Conservation (phyloP, 2,329 filamentous ascomycete genomes). For the Uncinocarpus reesii region DNA sequence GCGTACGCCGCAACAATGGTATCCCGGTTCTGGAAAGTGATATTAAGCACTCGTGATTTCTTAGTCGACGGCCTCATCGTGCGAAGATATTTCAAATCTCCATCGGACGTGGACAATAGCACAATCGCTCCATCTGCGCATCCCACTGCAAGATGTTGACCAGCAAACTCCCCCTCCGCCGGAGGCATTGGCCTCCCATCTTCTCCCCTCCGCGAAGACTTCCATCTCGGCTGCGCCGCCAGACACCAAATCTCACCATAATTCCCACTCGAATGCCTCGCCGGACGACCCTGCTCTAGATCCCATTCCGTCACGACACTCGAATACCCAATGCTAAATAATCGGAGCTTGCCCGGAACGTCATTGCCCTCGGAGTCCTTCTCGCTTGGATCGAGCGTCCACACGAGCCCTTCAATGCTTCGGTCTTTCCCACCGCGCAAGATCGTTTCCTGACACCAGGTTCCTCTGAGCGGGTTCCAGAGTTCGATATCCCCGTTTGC, state of each 20-base stretch:
- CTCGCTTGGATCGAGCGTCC: constrained; percentile 78
- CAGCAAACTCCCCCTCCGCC: constrained; percentile 32
- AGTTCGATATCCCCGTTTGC: constrained; percentile 96
- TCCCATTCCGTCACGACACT: constrained; percentile 93
- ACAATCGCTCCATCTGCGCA: constrained; percentile 87
- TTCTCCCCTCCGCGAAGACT: constrained; percentile 29
- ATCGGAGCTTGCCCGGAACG: constrained; percentile 61
- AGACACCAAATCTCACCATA: constrained; percentile 97
- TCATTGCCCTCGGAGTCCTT: constrained; percentile 46
- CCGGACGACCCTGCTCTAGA: constrained; percentile 63
- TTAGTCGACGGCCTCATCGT: constrained; percentile 69
- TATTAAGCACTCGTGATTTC: constrained; percentile 79
- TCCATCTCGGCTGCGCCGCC: constrained; percentile 63
- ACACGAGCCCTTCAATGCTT: constrained; percentile 81
- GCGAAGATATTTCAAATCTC: constrained; percentile 68
- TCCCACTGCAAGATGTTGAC: constrained; percentile 66
- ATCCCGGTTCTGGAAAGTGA: constrained; percentile 77
- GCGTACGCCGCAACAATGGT: constrained; percentile 82
- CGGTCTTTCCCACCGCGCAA: constrained; percentile 74
- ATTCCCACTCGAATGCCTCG: constrained; percentile 77
- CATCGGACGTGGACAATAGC: constrained; percentile 74
- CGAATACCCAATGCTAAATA: constrained; percentile 95
- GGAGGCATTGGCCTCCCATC: constrained; percentile 28
- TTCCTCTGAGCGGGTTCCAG: constrained; percentile 76
- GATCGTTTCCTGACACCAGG: constrained; percentile 83